Conservation (phyloP, 805 yeast species). For the Sungouiozyma ichnusensis region DNA sequence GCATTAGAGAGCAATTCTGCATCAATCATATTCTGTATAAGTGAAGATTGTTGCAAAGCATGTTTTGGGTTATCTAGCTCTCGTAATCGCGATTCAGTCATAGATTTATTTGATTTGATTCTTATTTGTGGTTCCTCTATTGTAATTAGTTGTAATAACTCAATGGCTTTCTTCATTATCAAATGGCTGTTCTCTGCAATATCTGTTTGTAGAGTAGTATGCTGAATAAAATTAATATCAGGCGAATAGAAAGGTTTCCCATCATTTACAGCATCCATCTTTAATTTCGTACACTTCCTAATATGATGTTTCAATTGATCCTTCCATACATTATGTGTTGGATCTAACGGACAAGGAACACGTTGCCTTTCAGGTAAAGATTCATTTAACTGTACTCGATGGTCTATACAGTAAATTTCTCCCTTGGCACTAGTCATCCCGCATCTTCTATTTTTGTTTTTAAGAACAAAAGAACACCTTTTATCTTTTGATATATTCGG, state of each 20-base stretch:
- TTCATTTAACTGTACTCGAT: slow-evolving; percentile 47
- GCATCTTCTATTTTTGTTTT: slow-evolving; percentile 21
- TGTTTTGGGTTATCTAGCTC: slow-evolving; percentile 55
- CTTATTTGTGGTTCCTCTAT: slow-evolving; percentile 1
- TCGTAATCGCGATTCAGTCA: slow-evolving; percentile 34
- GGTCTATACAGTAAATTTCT: slow-evolving; percentile 54
- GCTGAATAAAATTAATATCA: slow-evolving; percentile 33
- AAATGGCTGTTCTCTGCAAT: not conserved
- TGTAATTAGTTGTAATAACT: not conserved
- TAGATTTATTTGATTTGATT: slow-evolving; percentile 5
- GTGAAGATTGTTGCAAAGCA: slow-evolving; percentile 70
- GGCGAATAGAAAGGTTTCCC: slow-evolving; percentile 41
- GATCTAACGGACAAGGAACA: slow-evolving; percentile 69
- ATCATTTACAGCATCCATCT: slow-evolving; percentile 24
- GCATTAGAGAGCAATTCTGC: not conserved
- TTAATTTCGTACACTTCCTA: slow-evolving; percentile 46
- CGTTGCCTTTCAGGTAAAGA: slow-evolving; percentile 2
- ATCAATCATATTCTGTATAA: slow-evolving; percentile 55
- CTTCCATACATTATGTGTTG: slow-evolving; percentile 62
- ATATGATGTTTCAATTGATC: slow-evolving; percentile 45
- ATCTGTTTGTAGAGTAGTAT: not conserved
- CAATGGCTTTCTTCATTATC: not conserved
- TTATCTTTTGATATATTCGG: not conserved
- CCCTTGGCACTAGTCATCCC: slow-evolving; percentile 23
- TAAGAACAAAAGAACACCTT: slow-evolving; percentile 21